phyloP scores from a whole-genome alignment of 768 basidiomycete species.

The Lentinus tigrinus region DNA sequence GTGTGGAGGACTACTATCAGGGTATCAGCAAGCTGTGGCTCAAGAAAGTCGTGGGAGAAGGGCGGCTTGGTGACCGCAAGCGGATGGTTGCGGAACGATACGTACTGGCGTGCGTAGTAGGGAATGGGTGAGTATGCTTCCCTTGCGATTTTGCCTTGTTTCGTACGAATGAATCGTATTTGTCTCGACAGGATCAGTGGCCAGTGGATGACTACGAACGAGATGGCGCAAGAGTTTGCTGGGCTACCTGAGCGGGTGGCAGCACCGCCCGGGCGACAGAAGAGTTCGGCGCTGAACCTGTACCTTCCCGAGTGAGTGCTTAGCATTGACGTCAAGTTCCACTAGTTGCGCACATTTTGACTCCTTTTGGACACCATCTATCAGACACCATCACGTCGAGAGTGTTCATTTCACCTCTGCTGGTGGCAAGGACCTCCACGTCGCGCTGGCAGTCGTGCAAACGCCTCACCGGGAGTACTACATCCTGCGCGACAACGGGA shows the following conservation, averaged over 20 bases:
- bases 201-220: slow-evolving; percentile 59
- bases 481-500: slow-evolving; percentile 71
- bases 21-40: slow-evolving; percentile 74
- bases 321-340: background rate
- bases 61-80: slow-evolving; percentile 41
- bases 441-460: slow-evolving; percentile 66
- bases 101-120: slow-evolving; percentile 67
- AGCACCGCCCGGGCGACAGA: slow-evolving; percentile 16
- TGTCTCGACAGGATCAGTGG: slow-evolving; percentile 57
- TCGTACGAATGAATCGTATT: background rate
- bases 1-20: slow-evolving; percentile 65
- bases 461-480: slow-evolving; percentile 68
- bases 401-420: slow-evolving; percentile 63
- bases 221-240: slow-evolving; percentile 72
- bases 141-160: background rate
- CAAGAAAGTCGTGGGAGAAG: slow-evolving; percentile 41
- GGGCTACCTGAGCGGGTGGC: slow-evolving; percentile 37
- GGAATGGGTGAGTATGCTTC: slow-evolving; percentile 53
- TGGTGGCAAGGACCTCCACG: slow-evolving; percentile 47
- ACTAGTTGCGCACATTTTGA: background rate
- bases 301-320: slow-evolving; percentile 62
- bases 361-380: no score
- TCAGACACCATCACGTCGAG: slow-evolving; percentile 77
- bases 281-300: slow-evolving; percentile 43
- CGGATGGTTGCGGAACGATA: slow-evolving; percentile 58